Evolutionary conservation across 2,329 filamentous ascomycete species (phyloP), one percentile per base, ranked within the genome.

Genomic region (Colletotrichum sp.): DNA sequence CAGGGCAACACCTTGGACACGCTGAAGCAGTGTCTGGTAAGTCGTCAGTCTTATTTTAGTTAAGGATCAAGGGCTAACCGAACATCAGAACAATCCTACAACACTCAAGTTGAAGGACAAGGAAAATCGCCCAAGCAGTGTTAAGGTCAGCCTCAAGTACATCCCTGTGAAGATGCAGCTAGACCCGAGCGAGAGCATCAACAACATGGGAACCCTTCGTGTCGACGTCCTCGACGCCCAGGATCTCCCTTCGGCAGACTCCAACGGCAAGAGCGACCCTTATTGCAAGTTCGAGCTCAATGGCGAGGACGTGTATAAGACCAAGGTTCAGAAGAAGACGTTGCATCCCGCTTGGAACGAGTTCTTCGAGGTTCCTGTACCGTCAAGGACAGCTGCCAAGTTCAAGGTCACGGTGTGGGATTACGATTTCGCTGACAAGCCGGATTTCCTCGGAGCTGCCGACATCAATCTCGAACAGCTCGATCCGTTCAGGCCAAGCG

Each of bases 371-470:
- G 89, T 95, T 1, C 88, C 92, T 1, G 87, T 99, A 66, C 92
- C 94, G 21, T 98, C 95, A 16, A 90, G 97, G 72, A 98, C 95
- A 18, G 95, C 90, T 0, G 94, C 96, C 47, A 91, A 97, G 31
- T 97, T 99, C 84, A 89, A 89, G 36, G 92, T 95, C 79, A 94
- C 94, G 70, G 92, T 98, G 4, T 98, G 93, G 82, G 97, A 99
- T 81, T 99, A 96, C 91, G 97, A 99, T 82, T 98, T 98, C 86
- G 96, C 95, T 62, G 95, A 98, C 82, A 96, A 96, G 84, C 95
- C 96, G 2, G 97, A 99, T 83, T 94, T 93, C 81, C 86, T 99
- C n/a, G 97, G 97, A 58, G 90, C 88, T 73, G 89, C 95, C 1
- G 85, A 87, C 6, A 95, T 99, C 80, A 92, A 95, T 78, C 89